A percentile compares a stretch with the other conserved stretches of the same genome.
Conservation (phyloP, 495 filamentous ascomycete species). For the Penicillium diatomitis region DNA sequence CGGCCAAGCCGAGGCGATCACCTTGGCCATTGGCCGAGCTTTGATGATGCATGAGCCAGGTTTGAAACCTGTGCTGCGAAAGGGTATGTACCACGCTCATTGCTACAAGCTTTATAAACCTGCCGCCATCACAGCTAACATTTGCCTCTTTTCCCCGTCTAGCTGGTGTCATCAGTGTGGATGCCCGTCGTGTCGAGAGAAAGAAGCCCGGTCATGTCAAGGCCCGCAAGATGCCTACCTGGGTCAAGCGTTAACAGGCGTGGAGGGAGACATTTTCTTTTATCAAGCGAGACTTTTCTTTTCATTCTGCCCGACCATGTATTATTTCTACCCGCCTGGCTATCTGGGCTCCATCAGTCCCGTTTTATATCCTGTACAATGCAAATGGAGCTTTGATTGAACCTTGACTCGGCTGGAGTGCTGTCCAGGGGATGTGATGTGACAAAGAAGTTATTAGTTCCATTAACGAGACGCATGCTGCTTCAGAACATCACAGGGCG, state of each 20-base stretch:
- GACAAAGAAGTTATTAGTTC: no score
- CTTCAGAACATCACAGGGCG: no score
- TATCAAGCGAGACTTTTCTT: conserved; percentile 8
- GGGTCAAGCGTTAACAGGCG: conserved; percentile 67
- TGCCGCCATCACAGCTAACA: background rate
- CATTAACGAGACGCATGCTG: no score
- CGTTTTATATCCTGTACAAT: conserved; percentile 29
- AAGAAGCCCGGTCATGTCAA: conserved; percentile 97
- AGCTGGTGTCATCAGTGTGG: conserved; percentile 90
- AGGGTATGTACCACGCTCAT: conserved; percentile 53
- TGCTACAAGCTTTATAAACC: no score
- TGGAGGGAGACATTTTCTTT: background rate
- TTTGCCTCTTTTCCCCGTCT: conserved; percentile 8
- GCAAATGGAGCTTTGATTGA: conserved; percentile 20
- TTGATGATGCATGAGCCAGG: conserved; percentile 83
- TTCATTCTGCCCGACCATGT: conserved; percentile 18
- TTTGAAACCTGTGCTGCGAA: conserved; percentile 76
- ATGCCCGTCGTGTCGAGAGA: conserved; percentile 86
- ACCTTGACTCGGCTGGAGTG: background rate
- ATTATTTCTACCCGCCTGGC: conserved; percentile 21
- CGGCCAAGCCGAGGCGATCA: conserved; percentile 91
- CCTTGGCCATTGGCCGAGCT: conserved; percentile 82
- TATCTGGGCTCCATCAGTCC: conserved; percentile 11
- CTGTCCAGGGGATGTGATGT: no score
- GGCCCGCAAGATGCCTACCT: conserved; percentile 95